Conservation (phyloP, 1,139 yeast genomes). For the Debaryomyces coudertii region DNA sequence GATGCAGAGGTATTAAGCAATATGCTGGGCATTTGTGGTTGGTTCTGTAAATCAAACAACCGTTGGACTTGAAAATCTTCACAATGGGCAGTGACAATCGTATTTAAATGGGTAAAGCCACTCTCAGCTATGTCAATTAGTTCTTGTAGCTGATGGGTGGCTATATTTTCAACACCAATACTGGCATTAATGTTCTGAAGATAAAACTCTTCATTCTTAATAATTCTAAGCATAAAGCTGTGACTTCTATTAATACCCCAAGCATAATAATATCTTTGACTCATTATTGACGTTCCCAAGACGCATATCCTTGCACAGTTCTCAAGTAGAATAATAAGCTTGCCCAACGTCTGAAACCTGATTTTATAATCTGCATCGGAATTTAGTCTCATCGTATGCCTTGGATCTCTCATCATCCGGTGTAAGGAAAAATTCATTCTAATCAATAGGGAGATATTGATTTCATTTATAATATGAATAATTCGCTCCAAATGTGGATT, state of each 20-base stretch:
- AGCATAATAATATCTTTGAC: conserved; percentile 54
- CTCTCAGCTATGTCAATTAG: conserved; percentile 1
- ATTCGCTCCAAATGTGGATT: conserved; percentile 30
- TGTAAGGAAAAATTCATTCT: conserved; percentile 16
- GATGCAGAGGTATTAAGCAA: neutral
- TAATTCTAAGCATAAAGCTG: conserved; percentile 23
- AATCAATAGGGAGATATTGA: conserved; percentile 26
- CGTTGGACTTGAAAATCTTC: neutral
- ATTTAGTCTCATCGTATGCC: neutral
- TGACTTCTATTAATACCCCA: conserved; percentile 43
- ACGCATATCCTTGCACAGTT: conserved; percentile 14
- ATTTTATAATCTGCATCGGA: neutral
- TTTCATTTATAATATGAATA: conserved; percentile 29
- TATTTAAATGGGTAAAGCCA: neutral
- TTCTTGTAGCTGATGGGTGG: conserved; percentile 6
- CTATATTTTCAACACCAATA: conserved; percentile 4
- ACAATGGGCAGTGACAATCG: neutral
- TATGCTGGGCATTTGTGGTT: neutral
- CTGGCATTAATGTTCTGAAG: conserved; percentile 2
- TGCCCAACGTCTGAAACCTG: conserved; percentile 3
- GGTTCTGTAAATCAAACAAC: conserved; percentile 1
- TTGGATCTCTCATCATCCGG: conserved; percentile 1
- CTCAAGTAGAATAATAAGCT: conserved; percentile 11
- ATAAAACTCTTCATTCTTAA: conserved; percentile 25
- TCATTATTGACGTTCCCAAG: conserved; percentile 21